A percentile compares a stretch with the other conserved stretches of the same genome.
phyloP scores from a whole-genome alignment of 2,329 filamentous ascomycete genomes.

The Penicillium sp. region DNA sequence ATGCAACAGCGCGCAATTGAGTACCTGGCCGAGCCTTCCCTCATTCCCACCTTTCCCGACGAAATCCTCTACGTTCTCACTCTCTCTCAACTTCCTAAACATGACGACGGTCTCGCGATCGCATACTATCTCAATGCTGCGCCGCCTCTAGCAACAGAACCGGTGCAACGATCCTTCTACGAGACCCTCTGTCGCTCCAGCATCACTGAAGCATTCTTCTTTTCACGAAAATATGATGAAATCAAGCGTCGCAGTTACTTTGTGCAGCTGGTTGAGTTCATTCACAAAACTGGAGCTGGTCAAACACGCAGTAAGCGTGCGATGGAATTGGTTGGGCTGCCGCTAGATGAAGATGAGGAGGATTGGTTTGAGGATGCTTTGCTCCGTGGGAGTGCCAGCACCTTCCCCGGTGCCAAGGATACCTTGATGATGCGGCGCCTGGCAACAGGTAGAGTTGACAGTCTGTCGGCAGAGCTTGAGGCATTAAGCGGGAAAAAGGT shows the following conservation, averaged over 20 bases:
- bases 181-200: slow-evolving; percentile 66
- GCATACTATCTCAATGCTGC: slow-evolving; percentile 77
- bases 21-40: slow-evolving; percentile 74
- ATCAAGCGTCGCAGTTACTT: slow-evolving; percentile 64
- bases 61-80: slow-evolving; percentile 73
- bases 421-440: slow-evolving; percentile 73
- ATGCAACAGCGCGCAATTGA: slow-evolving; percentile 62
- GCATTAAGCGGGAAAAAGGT: slow-evolving; percentile 46
- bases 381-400: slow-evolving; percentile 63
- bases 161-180: slow-evolving; percentile 67
- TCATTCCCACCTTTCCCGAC: slow-evolving; percentile 78
- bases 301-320: slow-evolving; percentile 54
- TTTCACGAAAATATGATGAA: slow-evolving; percentile 65
- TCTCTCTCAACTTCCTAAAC: slow-evolving; percentile 54
- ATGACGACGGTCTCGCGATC: slow-evolving; percentile 65
- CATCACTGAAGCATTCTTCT: slow-evolving; percentile 71
- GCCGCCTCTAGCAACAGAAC: slow-evolving; percentile 65
- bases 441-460: slow-evolving; percentile 57
- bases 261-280: slow-evolving; percentile 61
- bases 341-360: slow-evolving; percentile 70
- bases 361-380: slow-evolving; percentile 71
- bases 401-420: slow-evolving; percentile 66
- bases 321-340: slow-evolving; percentile 69
- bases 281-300: slow-evolving; percentile 48
- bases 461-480: slow-evolving; percentile 34